Evolutionary conservation across 805 yeast species (phyloP).

Genomic region (Metschnikowia similis): DNA sequence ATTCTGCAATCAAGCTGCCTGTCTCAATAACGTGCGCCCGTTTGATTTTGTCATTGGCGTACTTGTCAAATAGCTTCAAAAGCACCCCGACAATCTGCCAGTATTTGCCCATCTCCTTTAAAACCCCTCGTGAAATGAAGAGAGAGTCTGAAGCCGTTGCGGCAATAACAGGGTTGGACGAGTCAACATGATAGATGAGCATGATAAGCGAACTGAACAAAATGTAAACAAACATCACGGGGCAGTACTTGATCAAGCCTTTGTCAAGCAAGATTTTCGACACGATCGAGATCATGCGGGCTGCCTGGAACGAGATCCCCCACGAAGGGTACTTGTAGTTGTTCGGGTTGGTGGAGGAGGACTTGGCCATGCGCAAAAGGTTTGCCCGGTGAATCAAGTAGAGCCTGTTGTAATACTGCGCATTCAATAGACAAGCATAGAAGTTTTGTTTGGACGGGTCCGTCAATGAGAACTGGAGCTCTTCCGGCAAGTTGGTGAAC

Average conservation of each 20-base stretch:
- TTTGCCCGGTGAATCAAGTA: constrained; percentile 70
- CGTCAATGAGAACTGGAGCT: constrained; percentile 57
- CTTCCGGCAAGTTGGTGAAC: constrained; percentile 64
- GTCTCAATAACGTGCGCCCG: constrained; percentile 38
- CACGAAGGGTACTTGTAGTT: constrained; percentile 61
- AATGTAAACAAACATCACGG: constrained; percentile 56
- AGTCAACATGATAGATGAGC: constrained; percentile 65
- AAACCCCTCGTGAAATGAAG: constrained; percentile 33
- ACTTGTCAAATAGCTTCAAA: constrained; percentile 35
- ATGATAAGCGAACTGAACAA: constrained; percentile 63
- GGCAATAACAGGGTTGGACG: constrained; percentile 37
- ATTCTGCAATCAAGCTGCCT: constrained; percentile 35
- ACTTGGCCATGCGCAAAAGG: constrained; percentile 47
- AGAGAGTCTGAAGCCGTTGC: constrained; percentile 42
- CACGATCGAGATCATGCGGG: constrained; percentile 67
- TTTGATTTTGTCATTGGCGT: constrained; percentile 39
- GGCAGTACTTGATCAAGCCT: constrained; percentile 47
- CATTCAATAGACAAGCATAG: constrained; percentile 54
- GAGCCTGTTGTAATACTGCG: constrained; percentile 70
- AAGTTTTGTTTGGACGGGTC: constrained; percentile 52
- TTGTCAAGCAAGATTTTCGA: constrained; percentile 51
- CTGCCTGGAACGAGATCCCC: constrained; percentile 80
- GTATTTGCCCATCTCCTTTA: constrained; percentile 32
- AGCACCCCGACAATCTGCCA: constrained; percentile 40
- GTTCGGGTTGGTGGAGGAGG: constrained; percentile 36